These are phyloP conservation scores for Anthostomella pinea DNA, from an alignment of 2,329 filamentous ascomycete genomes.

Conservation along the genomic window DNA sequence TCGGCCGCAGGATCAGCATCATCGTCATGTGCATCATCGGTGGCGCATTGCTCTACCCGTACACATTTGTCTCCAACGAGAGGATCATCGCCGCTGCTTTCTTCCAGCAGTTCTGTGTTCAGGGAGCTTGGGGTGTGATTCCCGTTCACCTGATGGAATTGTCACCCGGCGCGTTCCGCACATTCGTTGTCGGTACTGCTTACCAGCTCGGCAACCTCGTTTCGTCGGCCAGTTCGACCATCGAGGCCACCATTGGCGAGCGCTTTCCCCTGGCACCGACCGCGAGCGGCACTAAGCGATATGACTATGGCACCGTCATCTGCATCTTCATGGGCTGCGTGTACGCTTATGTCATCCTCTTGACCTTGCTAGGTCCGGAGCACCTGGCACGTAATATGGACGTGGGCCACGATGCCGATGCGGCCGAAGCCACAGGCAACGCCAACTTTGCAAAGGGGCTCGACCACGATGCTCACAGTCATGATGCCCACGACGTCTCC, in stretches of 20 bases:
- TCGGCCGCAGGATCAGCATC: constrained; percentile 68
- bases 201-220: constrained; percentile 79
- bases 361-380: constrained; percentile 63
- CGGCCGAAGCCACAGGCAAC: constrained; percentile 44
- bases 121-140: constrained; percentile 75
- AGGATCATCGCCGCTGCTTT: constrained; percentile 76
- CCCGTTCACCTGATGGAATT: constrained; percentile 78
- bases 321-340: constrained; percentile 90
- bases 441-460: constrained; percentile 34
- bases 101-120: constrained; percentile 78
- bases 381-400: constrained; percentile 51
- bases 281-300: constrained; percentile 45
- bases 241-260: constrained; percentile 73
- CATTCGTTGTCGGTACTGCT: constrained; percentile 69
- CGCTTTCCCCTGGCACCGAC: constrained; percentile 65
- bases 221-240: constrained; percentile 67
- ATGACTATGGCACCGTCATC: constrained; percentile 79
- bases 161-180: constrained; percentile 68
- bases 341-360: constrained; percentile 58
- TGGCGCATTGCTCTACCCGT: constrained; percentile 78
- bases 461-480: constrained; percentile 25
- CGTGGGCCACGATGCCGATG: constrained; percentile 46
- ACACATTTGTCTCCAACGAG: constrained; percentile 64
- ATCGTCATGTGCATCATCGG: constrained; percentile 62
- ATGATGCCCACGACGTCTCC: constrained; percentile 10